Conservation (phyloP, 75 land plant genomes). For the Picea glauca region DNA sequence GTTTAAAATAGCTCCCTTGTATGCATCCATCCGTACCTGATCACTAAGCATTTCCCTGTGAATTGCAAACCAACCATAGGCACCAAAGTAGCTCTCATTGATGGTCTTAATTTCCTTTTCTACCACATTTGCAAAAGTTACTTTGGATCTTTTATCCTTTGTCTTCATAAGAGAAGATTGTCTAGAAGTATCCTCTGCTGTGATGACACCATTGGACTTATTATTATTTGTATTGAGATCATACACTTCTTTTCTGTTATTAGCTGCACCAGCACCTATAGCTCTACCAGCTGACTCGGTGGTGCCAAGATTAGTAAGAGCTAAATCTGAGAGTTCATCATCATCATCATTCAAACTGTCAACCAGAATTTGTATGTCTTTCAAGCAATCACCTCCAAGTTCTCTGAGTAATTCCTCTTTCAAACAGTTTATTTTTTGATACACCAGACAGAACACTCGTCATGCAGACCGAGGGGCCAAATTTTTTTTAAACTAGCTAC, state of each 20-base stretch:
- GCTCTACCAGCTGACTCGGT: neutral
- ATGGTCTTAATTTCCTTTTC: constrained; percentile 49
- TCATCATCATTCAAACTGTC: constrained; percentile 25
- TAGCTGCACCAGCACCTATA: neutral
- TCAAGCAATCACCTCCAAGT: constrained; percentile 7
- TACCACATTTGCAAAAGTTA: constrained; percentile 49
- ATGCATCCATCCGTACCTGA: constrained; percentile 91
- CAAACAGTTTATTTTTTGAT: too few relatives aligned
- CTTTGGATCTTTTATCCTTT: constrained; percentile 30
- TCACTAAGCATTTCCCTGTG: constrained; percentile 97
- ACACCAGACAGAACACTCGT: too few relatives aligned
- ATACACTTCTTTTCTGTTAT: neutral
- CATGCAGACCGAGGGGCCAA: too few relatives aligned
- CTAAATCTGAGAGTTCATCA: constrained; percentile 6
- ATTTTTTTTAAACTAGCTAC: too few relatives aligned
- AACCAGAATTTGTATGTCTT: constrained; percentile 10
- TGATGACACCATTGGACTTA: constrained; percentile 4
- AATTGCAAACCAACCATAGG: constrained; percentile 87
- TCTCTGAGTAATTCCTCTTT: constrained; percentile 31
- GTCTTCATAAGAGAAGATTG: constrained; percentile 13
- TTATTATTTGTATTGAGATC: neutral
- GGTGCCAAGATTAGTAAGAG: constrained; percentile 1
- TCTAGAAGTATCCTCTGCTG: neutral
- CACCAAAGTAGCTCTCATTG: constrained; percentile 74
- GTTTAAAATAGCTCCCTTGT: constrained; percentile 60